phyloP scores from a whole-genome alignment of 768 basidiomycete species.

The Boletus insuetus region DNA sequence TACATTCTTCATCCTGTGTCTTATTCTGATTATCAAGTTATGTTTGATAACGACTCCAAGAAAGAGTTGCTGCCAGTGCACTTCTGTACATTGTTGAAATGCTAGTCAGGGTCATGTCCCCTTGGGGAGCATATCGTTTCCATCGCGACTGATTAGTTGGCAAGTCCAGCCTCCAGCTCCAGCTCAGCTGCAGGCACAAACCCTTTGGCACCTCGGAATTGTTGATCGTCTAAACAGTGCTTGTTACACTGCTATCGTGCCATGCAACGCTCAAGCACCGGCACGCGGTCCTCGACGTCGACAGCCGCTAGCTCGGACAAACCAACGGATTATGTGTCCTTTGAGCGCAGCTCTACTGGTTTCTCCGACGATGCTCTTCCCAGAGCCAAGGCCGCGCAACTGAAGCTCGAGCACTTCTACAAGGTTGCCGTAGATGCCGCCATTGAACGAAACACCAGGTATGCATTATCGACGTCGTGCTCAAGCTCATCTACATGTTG shows the following conservation, averaged over 20 bases:
- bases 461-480: slow-evolving; percentile 8
- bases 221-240: no score
- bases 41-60: neutral
- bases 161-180: no score
- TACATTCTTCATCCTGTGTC: slow-evolving; percentile 7
- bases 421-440: slow-evolving; percentile 95
- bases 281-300: slow-evolving; percentile 26
- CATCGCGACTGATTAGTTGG: no score
- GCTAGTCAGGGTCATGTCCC: neutral
- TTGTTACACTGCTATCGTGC: neutral
- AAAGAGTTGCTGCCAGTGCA: no score
- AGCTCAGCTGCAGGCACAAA: no score
- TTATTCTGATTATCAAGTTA: neutral
- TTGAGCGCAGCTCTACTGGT: slow-evolving; percentile 72
- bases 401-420: slow-evolving; percentile 96
- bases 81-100: no score
- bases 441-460: slow-evolving; percentile 92
- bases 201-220: no score
- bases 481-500: neutral
- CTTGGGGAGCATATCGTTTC: neutral
- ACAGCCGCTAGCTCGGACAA: slow-evolving; percentile 32
- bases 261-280: slow-evolving; percentile 33
- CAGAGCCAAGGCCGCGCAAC: slow-evolving; percentile 85
- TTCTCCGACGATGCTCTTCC: slow-evolving; percentile 82
- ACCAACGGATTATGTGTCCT: slow-evolving; percentile 82